Evolutionary conservation across 1,139 yeast species (phyloP).

Genomic region (Yueomyces sp.): DNA sequence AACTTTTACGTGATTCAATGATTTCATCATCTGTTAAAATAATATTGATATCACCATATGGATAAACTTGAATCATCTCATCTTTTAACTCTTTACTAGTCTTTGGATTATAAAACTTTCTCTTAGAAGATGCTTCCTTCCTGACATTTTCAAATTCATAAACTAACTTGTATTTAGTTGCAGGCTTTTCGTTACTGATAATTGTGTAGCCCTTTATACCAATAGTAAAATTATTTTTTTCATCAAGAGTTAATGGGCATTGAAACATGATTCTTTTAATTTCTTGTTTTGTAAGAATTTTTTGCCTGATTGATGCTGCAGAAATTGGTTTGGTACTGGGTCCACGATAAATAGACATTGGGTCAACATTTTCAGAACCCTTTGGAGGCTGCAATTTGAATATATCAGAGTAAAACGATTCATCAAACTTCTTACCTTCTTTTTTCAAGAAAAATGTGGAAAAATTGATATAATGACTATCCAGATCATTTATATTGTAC

Average conservation of each 20-base stretch:
- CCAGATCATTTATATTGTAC: constrained; percentile 48
- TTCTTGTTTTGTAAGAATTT: constrained; percentile 45
- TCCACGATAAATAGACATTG: constrained; percentile 3
- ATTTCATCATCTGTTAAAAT: constrained; percentile 27
- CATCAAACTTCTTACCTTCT: constrained; percentile 32
- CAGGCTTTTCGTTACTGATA: constrained; percentile 40
- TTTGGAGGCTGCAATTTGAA: constrained; percentile 23
- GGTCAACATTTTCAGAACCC: background rate
- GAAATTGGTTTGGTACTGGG: constrained; percentile 33
- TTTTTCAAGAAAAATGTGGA: constrained; percentile 51
- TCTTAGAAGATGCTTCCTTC: constrained; percentile 40
- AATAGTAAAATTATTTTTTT: constrained; percentile 35
- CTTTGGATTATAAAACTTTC: constrained; percentile 28
- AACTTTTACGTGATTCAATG: constrained; percentile 25
- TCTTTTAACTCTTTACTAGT: constrained; percentile 35
- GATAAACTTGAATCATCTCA: constrained; percentile 27
- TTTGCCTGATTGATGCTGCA: constrained; percentile 33
- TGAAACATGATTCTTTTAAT: constrained; percentile 51
- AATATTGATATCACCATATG: constrained; percentile 34
- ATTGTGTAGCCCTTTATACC: constrained; percentile 63
- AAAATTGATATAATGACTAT: constrained; percentile 38
- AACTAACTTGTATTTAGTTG: constrained; percentile 31
- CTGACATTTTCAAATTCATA: constrained; percentile 41
- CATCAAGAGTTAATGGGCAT: constrained; percentile 41
- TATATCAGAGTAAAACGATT: constrained; percentile 43